phyloP scores from a whole-genome alignment of 352 stramenopile species.

The Phytophthora sojae region DNA sequence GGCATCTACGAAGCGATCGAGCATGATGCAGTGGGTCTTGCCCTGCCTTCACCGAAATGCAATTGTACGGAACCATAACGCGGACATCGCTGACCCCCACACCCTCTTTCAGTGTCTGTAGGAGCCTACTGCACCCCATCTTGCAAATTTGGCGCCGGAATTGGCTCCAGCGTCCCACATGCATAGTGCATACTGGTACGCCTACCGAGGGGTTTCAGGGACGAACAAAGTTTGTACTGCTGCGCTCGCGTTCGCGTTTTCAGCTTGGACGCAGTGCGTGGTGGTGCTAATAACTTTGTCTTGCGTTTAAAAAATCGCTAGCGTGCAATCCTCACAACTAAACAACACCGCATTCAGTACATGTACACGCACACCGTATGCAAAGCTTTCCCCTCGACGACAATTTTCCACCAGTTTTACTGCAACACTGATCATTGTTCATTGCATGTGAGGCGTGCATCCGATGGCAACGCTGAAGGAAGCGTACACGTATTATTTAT shows the following conservation, averaged over 20 bases:
- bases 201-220: no score
- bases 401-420: no score
- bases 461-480: no score
- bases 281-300: not conserved
- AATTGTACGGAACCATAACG: not conserved
- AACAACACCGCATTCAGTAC: not conserved
- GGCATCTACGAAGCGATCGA: no score
- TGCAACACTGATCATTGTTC: not conserved
- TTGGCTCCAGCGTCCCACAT: not conserved
- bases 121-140: no score
- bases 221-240: not conserved
- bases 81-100: not conserved
- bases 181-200: no score
- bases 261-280: not conserved
- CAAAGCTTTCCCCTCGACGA: no score
- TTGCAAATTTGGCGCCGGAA: no score
- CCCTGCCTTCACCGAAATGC: not conserved
- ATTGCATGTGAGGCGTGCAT: not conserved
- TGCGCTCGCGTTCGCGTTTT: no score
- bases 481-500: no score
- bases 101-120: not conserved
- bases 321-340: not conserved
- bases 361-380: not conserved
- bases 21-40: no score
- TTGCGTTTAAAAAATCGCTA: not conserved